Evolutionary conservation across 1,284 basidiomycete genomes (phyloP).

Genomic region (Tilletia caries): DNA sequence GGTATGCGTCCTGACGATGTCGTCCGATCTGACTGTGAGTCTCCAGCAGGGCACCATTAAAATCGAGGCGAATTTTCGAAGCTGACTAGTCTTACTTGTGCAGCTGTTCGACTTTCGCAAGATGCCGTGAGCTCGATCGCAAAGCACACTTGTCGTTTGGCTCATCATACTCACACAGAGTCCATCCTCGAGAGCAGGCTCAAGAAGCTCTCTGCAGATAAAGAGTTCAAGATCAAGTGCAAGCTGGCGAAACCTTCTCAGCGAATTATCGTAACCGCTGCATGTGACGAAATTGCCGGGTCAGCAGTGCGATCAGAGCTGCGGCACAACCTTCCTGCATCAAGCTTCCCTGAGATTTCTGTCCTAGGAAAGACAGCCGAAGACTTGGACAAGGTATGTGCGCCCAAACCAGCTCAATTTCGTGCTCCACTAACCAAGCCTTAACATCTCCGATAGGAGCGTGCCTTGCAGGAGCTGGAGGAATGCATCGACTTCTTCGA

Average conservation of each 20-base stretch:
- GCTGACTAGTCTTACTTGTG: not conserved
- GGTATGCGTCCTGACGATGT: constrained; percentile 11
- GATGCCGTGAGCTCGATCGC: constrained; percentile 22
- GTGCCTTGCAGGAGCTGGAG: constrained; percentile 13
- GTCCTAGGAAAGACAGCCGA: not conserved
- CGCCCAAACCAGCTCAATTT: no score
- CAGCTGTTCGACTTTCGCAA: constrained; percentile 19
- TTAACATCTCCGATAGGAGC: not conserved
- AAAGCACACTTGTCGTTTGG: not conserved
- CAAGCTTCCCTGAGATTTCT: constrained; percentile 16
- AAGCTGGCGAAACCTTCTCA: constrained; percentile 42
- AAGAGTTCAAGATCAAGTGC: constrained; percentile 28
- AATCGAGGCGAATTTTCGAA: no score
- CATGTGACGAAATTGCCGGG: constrained; percentile 34
- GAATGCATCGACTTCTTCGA: constrained; percentile 14
- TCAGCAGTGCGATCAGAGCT: constrained; percentile 25
- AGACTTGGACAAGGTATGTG: not conserved
- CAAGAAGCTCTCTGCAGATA: constrained; percentile 23
- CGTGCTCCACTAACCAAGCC: no score
- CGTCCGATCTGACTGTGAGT: constrained; percentile 8
- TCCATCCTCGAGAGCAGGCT: not conserved
- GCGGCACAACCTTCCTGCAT: constrained; percentile 21
- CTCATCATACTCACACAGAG: not conserved
- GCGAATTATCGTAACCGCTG: constrained; percentile 33
- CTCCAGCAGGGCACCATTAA: no score